Evolutionary conservation across 2,329 filamentous ascomycete genomes (phyloP).

Genomic region (Hypoxylon rubiginosum): DNA sequence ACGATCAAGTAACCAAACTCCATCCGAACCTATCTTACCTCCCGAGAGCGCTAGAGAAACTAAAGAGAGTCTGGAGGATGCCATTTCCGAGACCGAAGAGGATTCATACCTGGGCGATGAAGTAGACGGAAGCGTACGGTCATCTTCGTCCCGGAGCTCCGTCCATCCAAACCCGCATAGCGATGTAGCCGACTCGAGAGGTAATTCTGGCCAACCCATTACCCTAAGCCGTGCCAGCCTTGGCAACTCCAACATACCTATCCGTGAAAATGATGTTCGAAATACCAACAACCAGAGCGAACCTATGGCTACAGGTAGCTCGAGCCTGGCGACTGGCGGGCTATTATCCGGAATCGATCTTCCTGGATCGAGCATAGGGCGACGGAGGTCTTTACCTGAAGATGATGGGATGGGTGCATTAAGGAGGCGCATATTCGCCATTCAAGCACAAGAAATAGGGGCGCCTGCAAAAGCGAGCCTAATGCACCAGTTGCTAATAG

Average conservation of each 20-base stretch:
- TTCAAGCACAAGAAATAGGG: slow-evolving; percentile 72
- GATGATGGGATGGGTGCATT: slow-evolving; percentile 83
- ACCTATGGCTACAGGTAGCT: slow-evolving; percentile 23
- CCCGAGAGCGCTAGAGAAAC: slow-evolving; percentile 47
- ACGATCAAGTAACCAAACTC: slow-evolving; percentile 52
- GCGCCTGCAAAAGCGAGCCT: slow-evolving; percentile 76
- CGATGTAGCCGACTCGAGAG: slow-evolving; percentile 22
- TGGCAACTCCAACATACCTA: slow-evolving; percentile 19
- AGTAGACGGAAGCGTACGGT: slow-evolving; percentile 44
- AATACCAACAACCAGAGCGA: slow-evolving; percentile 25
- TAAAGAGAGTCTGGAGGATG: slow-evolving; percentile 47
- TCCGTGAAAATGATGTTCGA: slow-evolving; percentile 22
- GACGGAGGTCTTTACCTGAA: slow-evolving; percentile 68
- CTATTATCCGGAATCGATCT: slow-evolving; percentile 15
- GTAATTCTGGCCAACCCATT: slow-evolving; percentile 20
- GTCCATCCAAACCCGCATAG: slow-evolving; percentile 37
- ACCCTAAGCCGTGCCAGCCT: slow-evolving; percentile 14
- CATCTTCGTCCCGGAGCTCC: slow-evolving; percentile 49
- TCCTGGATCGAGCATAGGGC: slow-evolving; percentile 17
- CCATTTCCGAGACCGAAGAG: slow-evolving; percentile 50
- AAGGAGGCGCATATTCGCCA: slow-evolving; percentile 75
- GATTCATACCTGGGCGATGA: slow-evolving; percentile 46
- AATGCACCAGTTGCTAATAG: slow-evolving; percentile 78
- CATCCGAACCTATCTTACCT: slow-evolving; percentile 53
- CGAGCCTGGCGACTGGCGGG: slow-evolving; percentile 32